Evolutionary conservation across 495 filamentous ascomycete genomes (phyloP).

Genomic region (Wilcoxina mikolae): DNA sequence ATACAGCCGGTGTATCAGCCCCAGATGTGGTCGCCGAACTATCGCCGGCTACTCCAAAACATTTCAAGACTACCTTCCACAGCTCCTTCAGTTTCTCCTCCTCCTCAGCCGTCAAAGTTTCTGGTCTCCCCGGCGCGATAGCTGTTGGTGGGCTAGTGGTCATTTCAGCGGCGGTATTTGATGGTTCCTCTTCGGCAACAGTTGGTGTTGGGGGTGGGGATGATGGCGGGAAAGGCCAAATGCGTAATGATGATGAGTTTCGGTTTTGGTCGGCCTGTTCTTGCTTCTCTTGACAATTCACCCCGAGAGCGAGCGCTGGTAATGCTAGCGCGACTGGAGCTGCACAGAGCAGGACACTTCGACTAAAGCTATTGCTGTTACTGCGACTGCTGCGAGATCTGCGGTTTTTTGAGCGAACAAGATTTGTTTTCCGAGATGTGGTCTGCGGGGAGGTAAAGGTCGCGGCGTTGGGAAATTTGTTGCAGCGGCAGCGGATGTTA

Average conservation of each 20-base stretch:
- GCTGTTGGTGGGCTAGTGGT: not conserved
- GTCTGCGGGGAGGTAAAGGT: not conserved
- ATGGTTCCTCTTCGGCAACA: not conserved
- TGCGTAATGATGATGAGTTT: not conserved
- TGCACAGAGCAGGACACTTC: no score
- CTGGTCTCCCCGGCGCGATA: conserved; percentile 53
- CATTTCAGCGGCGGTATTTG: not conserved
- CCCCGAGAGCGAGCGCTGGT: not conserved
- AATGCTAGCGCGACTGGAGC: not conserved
- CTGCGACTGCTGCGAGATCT: not conserved
- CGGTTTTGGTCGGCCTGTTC: not conserved
- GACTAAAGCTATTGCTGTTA: not conserved
- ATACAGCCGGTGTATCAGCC: conserved; percentile 13
- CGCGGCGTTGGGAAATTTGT: not conserved
- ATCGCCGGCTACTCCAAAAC: conserved; percentile 53
- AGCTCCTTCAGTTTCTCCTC: conserved; percentile 77
- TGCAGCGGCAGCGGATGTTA: not conserved
- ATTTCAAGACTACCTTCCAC: conserved; percentile 61
- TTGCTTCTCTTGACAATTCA: not conserved
- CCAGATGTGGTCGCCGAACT: conserved; percentile 17
- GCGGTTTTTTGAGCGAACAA: not conserved
- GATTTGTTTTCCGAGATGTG: not conserved
- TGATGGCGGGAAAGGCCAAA: conserved; percentile 1
- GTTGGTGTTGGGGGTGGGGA: not conserved
- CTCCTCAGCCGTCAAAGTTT: conserved; percentile 75